Evolutionary conservation across 352 stramenopile genomes (phyloP).

Genomic region (Globisporangium heterothallicum): DNA sequence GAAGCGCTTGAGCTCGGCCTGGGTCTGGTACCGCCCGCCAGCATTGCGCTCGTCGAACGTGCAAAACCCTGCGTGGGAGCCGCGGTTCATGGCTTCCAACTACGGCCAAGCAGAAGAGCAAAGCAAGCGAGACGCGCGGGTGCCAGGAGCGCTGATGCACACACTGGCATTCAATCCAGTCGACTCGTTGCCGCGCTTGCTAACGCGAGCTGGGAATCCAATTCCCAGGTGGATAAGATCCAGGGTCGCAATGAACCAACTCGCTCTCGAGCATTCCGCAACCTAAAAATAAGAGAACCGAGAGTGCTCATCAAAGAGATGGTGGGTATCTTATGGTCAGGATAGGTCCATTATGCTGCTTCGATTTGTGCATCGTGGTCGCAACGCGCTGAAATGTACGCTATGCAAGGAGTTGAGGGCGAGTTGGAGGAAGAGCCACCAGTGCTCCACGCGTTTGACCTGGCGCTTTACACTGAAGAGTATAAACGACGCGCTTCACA

Average conservation of each 20-base stretch:
- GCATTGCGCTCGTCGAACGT: conserved; percentile 75
- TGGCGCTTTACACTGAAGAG: conserved; percentile 30
- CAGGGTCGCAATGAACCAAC: too few species aligned
- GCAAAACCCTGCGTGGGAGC: conserved; percentile 62
- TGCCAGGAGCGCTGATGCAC: neutral
- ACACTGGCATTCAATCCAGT: neutral
- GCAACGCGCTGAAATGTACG: conserved; percentile 6
- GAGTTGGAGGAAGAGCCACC: neutral
- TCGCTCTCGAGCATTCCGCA: too few species aligned
- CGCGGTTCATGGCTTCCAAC: conserved; percentile 59
- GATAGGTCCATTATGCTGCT: too few species aligned
- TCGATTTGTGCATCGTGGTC: too few species aligned
- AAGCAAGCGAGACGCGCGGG: too few species aligned
- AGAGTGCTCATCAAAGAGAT: too few species aligned
- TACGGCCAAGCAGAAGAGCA: too few species aligned
- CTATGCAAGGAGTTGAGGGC: neutral
- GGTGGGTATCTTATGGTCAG: too few species aligned
- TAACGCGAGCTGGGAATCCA: too few species aligned
- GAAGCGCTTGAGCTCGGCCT: conserved; percentile 72
- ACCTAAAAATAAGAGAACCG: too few species aligned
- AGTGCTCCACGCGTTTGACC: conserved; percentile 22
- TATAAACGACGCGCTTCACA: conserved; percentile 22
- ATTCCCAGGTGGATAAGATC: too few species aligned
- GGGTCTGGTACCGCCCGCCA: conserved; percentile 65
- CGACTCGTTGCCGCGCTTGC: too few species aligned